A percentile compares a stretch with the other conserved stretches of the same genome.
Conservation (phyloP, 768 basidiomycete genomes). For the Russula foetens region DNA sequence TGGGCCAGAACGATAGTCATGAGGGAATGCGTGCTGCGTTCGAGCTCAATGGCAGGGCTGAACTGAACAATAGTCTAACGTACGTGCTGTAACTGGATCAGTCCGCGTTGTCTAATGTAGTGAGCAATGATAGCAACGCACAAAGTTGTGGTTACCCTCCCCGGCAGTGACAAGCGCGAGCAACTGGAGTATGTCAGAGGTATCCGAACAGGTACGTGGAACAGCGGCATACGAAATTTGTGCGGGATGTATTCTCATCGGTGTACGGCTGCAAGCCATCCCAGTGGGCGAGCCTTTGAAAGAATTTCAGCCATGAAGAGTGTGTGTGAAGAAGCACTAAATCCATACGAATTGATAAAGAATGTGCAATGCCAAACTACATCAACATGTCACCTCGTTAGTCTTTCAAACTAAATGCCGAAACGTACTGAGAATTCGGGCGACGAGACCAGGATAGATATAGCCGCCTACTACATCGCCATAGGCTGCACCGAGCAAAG, state of each 20-base stretch:
- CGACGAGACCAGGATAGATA: conserved; percentile 64
- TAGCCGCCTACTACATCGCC: conserved; percentile 56
- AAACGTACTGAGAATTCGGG: conserved; percentile 48
- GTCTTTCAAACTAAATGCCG: background rate
- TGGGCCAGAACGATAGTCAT: conserved; percentile 68
- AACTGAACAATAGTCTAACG: conserved; percentile 14
- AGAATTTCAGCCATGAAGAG: background rate
- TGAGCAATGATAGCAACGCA: conserved; percentile 29
- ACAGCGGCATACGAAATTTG: conserved; percentile 48
- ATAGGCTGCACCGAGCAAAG: conserved; percentile 47
- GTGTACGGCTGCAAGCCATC: conserved; percentile 74
- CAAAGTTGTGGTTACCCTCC: conserved; percentile 75
- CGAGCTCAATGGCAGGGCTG: background rate
- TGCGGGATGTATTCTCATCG: conserved; percentile 70
- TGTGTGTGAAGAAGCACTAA: background rate
- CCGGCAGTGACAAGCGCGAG: conserved; percentile 64
- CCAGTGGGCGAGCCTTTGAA: conserved; percentile 63
- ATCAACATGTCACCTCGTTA: background rate
- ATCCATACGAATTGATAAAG: conserved; percentile 56
- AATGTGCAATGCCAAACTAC: conserved; percentile 72
- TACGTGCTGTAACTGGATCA: conserved; percentile 35
- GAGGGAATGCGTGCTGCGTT: conserved; percentile 65
- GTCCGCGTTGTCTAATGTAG: background rate
- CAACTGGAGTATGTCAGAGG: conserved; percentile 32
- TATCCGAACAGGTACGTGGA: background rate